Conservation (phyloP, 148 eudicot genomes). For the Persicaria maculosa region DNA sequence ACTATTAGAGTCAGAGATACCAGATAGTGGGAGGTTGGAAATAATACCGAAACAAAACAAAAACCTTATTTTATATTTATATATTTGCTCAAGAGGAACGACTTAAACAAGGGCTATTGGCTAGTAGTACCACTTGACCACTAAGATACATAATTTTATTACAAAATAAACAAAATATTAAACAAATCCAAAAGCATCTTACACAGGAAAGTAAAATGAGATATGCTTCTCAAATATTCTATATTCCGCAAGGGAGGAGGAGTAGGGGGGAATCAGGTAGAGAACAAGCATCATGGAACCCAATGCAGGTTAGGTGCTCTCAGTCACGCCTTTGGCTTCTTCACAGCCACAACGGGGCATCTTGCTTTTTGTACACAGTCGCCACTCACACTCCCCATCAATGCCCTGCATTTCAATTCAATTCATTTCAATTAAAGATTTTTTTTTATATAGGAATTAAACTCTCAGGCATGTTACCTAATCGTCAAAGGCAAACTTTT, state of each 20-base stretch:
- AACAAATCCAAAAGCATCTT: not conserved
- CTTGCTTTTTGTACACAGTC: constrained; percentile 65
- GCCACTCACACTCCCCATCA: constrained; percentile 70
- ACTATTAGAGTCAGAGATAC: too few relatives aligned
- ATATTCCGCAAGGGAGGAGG: not conserved
- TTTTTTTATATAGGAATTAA: too few relatives aligned
- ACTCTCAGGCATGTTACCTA: too few relatives aligned
- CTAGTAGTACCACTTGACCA: not conserved
- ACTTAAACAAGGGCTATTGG: too few relatives aligned
- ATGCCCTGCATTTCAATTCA: constrained; percentile 31
- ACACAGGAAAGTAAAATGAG: not conserved
- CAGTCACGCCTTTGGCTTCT: constrained; percentile 39
- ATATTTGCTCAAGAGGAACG: not conserved
- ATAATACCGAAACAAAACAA: not conserved
- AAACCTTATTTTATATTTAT: not conserved
- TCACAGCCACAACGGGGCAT: constrained; percentile 74
- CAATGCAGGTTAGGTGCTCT: not conserved
- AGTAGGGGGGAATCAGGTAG: too few relatives aligned
- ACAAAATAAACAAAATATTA: not conserved
- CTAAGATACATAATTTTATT: not conserved
- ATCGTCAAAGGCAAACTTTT: not conserved
- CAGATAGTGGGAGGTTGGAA: too few relatives aligned
- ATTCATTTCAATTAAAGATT: too few relatives aligned
- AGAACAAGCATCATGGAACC: not conserved
- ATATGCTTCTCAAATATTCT: not conserved